Evolutionary conservation across 1,284 basidiomycete genomes (phyloP).

Genomic region (Puccinia triticina): DNA sequence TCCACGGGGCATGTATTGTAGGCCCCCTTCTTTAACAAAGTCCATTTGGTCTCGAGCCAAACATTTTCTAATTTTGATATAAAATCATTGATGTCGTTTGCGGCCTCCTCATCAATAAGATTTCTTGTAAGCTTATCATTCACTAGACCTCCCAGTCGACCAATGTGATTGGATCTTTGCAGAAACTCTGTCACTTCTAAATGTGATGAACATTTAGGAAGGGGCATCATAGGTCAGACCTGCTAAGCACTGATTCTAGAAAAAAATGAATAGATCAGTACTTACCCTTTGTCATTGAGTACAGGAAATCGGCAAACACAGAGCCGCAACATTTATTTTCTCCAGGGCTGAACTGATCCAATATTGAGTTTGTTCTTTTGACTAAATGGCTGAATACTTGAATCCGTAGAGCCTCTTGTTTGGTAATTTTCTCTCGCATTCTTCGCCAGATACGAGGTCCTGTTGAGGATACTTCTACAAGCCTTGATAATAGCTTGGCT

Average conservation of each 20-base stretch:
- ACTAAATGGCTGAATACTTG: not conserved
- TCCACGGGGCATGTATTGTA: conserved; percentile 14
- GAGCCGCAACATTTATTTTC: not conserved
- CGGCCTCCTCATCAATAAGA: conserved; percentile 12
- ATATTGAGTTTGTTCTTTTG: not conserved
- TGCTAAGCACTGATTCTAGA: not conserved
- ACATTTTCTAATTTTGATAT: not conserved
- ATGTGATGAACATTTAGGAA: not conserved
- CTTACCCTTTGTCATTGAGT: conserved; percentile 13
- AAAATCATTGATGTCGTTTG: conserved; percentile 14
- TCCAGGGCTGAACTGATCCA: not conserved
- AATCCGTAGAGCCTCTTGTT: not conserved
- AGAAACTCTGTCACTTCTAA: conserved; percentile 24
- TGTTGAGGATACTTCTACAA: not conserved
- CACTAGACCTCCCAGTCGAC: not conserved
- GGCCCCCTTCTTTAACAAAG: not conserved
- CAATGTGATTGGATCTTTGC: not conserved
- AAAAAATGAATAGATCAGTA: not conserved
- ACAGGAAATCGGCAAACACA: not conserved
- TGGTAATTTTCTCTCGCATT: not conserved
- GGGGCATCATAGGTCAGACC: not conserved
- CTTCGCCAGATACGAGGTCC: conserved; percentile 24
- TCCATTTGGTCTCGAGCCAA: conserved; percentile 36
- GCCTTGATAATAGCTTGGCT: conserved; percentile 1
- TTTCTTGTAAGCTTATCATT: not conserved